A percentile compares a stretch with the other conserved stretches of the same genome.
Conservation (phyloP, 306 rosid genomes). For the Glycyrrhiza uralensis region DNA sequence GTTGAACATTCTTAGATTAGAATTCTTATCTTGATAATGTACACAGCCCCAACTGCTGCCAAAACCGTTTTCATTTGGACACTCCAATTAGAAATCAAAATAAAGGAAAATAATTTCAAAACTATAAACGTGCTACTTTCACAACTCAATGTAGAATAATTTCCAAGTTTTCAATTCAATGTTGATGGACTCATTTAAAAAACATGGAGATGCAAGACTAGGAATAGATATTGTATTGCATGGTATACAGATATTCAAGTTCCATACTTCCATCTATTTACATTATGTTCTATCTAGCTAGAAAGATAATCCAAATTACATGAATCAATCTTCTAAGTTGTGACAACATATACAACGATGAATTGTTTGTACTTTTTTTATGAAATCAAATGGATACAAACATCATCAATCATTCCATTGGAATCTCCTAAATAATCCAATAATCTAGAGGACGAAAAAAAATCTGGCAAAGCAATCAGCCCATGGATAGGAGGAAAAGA, state of each 20-base stretch:
- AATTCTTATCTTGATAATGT: too few relatives aligned
- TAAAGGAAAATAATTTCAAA: too few relatives aligned
- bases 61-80: background rate
- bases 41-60: background rate
- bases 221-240: background rate
- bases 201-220: background rate
- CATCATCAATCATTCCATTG: conserved; percentile 9
- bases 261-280: conserved; percentile 12
- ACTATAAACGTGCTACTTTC: too few relatives aligned
- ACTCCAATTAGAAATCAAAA: background rate
- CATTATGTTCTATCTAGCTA: conserved; percentile 22
- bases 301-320: conserved; percentile 15
- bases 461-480: conserved; percentile 18
- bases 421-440: conserved; percentile 8
- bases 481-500: conserved; percentile 9
- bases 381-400: background rate
- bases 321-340: background rate
- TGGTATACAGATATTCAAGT: background rate
- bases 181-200: background rate
- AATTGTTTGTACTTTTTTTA: background rate
- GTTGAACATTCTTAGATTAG: too few relatives aligned
- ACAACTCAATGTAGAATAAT: background rate
- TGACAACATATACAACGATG: conserved; percentile 10
- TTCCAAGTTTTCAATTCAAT: background rate
- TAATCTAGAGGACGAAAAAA: background rate